A percentile compares a stretch with the other conserved stretches of the same genome.
Evolutionary conservation across 139 green algal genomes (phyloP).

Genomic region (Ulvella scutata): DNA sequence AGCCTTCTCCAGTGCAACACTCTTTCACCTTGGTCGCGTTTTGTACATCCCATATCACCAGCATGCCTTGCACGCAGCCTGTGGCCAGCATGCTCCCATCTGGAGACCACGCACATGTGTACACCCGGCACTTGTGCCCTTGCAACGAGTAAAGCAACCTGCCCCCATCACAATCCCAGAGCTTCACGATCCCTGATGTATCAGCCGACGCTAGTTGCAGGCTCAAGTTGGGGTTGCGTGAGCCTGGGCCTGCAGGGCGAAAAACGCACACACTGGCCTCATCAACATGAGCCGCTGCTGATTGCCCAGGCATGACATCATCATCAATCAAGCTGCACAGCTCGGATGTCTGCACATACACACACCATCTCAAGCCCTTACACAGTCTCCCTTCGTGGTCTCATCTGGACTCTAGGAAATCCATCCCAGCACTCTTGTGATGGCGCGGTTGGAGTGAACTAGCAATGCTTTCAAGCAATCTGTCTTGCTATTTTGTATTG

Average conservation of each 20-base stretch:
- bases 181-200: not conserved
- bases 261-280: not conserved
- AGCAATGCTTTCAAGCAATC: too few species aligned
- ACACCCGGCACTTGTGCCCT: not conserved
- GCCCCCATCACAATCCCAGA: not conserved
- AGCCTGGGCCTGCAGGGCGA: not conserved
- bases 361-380: too few species aligned
- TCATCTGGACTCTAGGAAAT: too few species aligned
- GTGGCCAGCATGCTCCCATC: not conserved
- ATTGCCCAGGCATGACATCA: not conserved
- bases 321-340: constrained; percentile 1
- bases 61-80: not conserved
- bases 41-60: constrained; percentile 2
- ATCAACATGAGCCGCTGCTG: not conserved
- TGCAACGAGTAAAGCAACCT: not conserved
- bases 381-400: too few species aligned
- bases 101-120: not conserved
- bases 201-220: not conserved
- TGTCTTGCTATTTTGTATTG: too few species aligned
- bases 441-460: too few species aligned
- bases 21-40: not conserved
- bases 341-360: not conserved
- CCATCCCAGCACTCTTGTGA: too few species aligned
- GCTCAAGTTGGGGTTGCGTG: not conserved
- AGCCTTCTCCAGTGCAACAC: not conserved